phyloP scores from a whole-genome alignment of 305 asterid genomes.

The Salvia sclarea region DNA sequence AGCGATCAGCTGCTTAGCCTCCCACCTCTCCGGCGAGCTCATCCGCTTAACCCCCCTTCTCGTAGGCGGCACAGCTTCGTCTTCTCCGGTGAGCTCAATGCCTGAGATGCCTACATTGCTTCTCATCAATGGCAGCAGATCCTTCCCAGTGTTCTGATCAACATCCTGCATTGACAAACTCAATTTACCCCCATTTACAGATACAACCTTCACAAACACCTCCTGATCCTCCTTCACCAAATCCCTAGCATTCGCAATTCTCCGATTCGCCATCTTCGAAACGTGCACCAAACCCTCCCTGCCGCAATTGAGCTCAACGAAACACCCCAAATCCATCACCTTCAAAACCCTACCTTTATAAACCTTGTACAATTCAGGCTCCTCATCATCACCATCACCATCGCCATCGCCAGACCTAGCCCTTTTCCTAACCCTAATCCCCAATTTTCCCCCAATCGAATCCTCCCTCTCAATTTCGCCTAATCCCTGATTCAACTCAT shows the following conservation, averaged over 20 bases:
- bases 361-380: conserved; percentile 65
- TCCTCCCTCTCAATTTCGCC: no score
- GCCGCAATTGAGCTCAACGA: conserved; percentile 79
- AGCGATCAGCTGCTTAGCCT: conserved; percentile 86
- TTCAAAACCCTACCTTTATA: conserved; percentile 84
- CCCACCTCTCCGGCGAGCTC: conserved; percentile 98
- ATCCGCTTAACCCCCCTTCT: conserved; percentile 77
- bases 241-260: conserved; percentile 76
- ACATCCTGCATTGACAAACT: conserved; percentile 92
- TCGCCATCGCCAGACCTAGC: no score
- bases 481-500: no score
- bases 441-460: no score
- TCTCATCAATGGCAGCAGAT: conserved; percentile 77
- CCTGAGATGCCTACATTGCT: conserved; percentile 68
- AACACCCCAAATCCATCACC: conserved; percentile 95
- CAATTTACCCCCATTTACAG: conserved; percentile 73
- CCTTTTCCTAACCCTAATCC: no score
- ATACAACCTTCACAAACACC: conserved; percentile 82
- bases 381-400: no score
- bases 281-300: conserved; percentile 90
- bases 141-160: conserved; percentile 84
- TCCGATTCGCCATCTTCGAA: conserved; percentile 81
- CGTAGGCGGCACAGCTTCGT: conserved; percentile 66
- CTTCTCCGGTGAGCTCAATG: conserved; percentile 61
- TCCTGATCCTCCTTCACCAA: conserved; percentile 84